These are phyloP conservation scores for Gaillardinia entomophila DNA, from an alignment of 805 yeast species.

Conservation along the genomic window DNA sequence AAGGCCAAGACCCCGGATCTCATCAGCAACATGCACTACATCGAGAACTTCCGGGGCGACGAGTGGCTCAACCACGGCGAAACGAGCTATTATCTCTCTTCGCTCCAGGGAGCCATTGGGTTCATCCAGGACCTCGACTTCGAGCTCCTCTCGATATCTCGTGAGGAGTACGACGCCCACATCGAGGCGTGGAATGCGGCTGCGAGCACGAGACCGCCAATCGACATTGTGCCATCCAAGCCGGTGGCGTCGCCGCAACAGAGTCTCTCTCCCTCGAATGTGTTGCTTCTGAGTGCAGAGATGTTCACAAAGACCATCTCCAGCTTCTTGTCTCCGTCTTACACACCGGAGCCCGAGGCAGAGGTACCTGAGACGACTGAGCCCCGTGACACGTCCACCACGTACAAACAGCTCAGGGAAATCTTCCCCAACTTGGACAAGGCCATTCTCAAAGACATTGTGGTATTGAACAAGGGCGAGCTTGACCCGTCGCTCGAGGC, in stretches of 20 bases:
- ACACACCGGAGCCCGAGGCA: conserved; percentile 12
- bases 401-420: conserved; percentile 46
- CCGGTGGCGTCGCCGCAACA: conserved; percentile 10
- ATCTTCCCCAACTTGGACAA: conserved; percentile 76
- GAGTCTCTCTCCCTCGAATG: conserved; percentile 32
- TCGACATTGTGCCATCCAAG: conserved; percentile 3
- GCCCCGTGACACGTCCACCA: conserved; percentile 10
- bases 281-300: conserved; percentile 41
- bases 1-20: conserved; percentile 60
- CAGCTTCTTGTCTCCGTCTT: conserved; percentile 34
- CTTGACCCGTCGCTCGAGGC: conserved; percentile 73
- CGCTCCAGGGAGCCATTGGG: conserved; percentile 83
- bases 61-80: conserved; percentile 76
- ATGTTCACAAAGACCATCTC: conserved; percentile 46
- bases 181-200: conserved; percentile 46
- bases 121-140: conserved; percentile 61
- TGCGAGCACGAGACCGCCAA: conserved; percentile 14
- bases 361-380: conserved; percentile 4
- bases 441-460: conserved; percentile 64
- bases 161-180: conserved; percentile 53
- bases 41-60: conserved; percentile 75
- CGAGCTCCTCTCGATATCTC: conserved; percentile 54
- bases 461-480: conserved; percentile 57
- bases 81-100: conserved; percentile 83
- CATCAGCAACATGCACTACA: conserved; percentile 76